phyloP scores from a whole-genome alignment of 345 rosid species.

The Boechera divaricarpa region DNA sequence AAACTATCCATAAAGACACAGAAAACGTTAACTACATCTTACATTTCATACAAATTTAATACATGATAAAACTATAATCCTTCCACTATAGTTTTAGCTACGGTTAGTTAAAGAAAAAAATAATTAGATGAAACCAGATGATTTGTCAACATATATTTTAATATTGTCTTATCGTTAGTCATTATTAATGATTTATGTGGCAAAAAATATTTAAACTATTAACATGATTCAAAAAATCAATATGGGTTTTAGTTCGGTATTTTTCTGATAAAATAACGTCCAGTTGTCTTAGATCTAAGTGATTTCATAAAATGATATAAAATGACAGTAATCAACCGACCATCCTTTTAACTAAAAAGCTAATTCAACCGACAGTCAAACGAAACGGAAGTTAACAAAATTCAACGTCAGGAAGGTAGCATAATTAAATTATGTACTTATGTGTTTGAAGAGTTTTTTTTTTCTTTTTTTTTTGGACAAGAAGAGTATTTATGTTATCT shows the following conservation, averaged over 20 bases:
- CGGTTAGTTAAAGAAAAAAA: neutral
- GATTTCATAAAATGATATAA: neutral
- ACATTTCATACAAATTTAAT: neutral
- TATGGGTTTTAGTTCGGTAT: neutral
- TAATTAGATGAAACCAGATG: neutral
- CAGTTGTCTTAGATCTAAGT: neutral
- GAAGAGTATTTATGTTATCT: neutral
- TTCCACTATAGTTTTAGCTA: neutral
- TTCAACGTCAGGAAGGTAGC: neutral
- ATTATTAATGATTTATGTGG: too few relatives aligned
- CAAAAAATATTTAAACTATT: too few relatives aligned
- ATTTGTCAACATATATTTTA: too few relatives aligned
- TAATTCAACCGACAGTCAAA: constrained; percentile 31
- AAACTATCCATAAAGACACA: neutral
- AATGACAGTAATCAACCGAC: constrained; percentile 31
- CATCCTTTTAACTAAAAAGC: neutral
- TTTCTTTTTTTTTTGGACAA: too few relatives aligned
- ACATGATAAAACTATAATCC: neutral
- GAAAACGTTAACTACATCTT: neutral
- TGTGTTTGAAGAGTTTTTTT: neutral
- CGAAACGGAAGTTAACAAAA: neutral
- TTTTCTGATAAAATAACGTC: neutral
- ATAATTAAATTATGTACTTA: neutral
- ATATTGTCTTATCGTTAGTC: too few relatives aligned
- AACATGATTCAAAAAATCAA: neutral